phyloP scores from a whole-genome alignment of 169 alveolate genomes.

The Babesia ovis region DNA sequence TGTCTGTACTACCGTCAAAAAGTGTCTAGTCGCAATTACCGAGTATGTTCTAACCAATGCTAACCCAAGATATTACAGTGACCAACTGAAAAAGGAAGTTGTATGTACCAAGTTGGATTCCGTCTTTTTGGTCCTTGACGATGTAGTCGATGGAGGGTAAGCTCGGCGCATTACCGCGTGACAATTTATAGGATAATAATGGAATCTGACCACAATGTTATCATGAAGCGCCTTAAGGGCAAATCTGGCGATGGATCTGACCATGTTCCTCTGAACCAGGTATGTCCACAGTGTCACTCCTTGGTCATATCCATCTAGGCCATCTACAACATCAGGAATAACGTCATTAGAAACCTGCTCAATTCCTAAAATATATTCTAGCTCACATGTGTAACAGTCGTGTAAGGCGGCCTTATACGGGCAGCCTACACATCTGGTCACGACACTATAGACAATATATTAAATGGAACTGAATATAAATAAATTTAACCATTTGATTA shows the following conservation, averaged over 20 bases:
- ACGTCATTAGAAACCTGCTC: conserved; percentile 61
- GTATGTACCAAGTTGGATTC: conserved; percentile 71
- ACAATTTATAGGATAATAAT: conserved; percentile 41
- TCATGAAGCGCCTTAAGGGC: conserved; percentile 47
- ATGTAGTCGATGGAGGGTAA: conserved; percentile 77
- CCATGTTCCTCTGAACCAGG: conserved; percentile 64
- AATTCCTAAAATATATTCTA: conserved; percentile 51
- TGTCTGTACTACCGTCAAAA: conserved; percentile 61
- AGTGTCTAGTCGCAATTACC: conserved; percentile 59
- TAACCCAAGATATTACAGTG: conserved; percentile 11
- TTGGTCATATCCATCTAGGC: conserved; percentile 35
- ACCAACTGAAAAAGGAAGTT: conserved; percentile 61
- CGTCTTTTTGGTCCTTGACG: conserved; percentile 72
- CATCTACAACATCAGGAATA: conserved; percentile 64
- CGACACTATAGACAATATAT: too few species aligned
- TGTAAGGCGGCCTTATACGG: too few species aligned
- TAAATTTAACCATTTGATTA: not conserved
- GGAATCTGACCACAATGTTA: conserved; percentile 57
- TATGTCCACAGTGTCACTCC: not conserved
- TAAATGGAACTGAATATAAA: conserved; percentile 13
- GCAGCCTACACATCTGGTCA: too few species aligned
- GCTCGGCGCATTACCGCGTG: not conserved
- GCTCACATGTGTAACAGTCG: not conserved
- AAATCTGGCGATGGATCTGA: conserved; percentile 53
- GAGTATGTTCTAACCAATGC: conserved; percentile 20